phyloP scores from a whole-genome alignment of 2,329 filamentous ascomycete species.

The Cyclaneusma minus region DNA sequence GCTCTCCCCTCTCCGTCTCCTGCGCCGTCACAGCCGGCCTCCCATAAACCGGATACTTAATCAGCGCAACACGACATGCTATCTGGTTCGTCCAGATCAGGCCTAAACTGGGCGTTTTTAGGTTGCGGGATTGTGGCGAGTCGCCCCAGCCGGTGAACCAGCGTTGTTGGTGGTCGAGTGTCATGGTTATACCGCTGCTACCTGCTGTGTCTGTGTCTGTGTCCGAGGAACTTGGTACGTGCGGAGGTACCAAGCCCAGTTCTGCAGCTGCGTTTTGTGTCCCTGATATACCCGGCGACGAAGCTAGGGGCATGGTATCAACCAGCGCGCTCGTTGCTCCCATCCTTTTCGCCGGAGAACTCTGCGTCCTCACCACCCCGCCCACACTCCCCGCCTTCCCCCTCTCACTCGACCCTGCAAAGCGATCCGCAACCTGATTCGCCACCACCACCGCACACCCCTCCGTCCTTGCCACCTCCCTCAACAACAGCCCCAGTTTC shows the following conservation, averaged over 20 bases:
- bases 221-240: conserved; percentile 12
- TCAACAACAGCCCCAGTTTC: conserved; percentile 58
- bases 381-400: conserved; percentile 12
- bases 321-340: neutral
- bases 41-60: conserved; percentile 47
- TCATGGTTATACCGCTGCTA: conserved; percentile 35
- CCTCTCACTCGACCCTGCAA: conserved; percentile 27
- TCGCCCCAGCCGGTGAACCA: conserved; percentile 97
- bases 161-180: conserved; percentile 76
- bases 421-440: conserved; percentile 90
- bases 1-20: conserved; percentile 26
- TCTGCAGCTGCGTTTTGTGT: conserved; percentile 1
- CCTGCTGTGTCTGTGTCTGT: conserved; percentile 20
- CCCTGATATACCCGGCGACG: neutral
- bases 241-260: conserved; percentile 8
- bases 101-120: conserved; percentile 78
- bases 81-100: conserved; percentile 88
- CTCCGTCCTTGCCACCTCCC: conserved; percentile 58
- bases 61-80: conserved; percentile 63
- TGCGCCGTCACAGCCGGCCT: conserved; percentile 18
- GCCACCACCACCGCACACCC: conserved; percentile 77
- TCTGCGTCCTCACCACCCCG: conserved; percentile 6
- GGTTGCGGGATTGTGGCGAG: conserved; percentile 29
- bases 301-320: conserved; percentile 1
- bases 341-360: conserved; percentile 11